phyloP scores from a whole-genome alignment of 1,284 basidiomycete genomes.

The Porphyrellus sp. region DNA sequence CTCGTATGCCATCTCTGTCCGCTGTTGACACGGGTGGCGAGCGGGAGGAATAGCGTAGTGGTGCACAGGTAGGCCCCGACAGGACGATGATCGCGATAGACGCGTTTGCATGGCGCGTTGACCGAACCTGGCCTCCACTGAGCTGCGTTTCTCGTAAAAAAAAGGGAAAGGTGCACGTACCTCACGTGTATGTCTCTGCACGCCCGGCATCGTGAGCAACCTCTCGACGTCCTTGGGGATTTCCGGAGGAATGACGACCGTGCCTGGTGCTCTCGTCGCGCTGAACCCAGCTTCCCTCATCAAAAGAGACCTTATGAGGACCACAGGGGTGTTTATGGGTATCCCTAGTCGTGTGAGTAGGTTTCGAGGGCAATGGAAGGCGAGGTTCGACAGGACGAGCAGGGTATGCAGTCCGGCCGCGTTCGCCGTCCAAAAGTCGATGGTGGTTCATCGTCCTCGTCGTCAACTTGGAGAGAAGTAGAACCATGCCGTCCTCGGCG shows the following conservation, averaged over 20 bases:
- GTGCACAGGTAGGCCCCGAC: conserved; percentile 57
- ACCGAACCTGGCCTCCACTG: conserved; percentile 51
- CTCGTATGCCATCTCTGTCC: conserved; percentile 49
- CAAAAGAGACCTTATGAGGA: too few species aligned
- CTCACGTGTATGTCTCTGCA: conserved; percentile 58
- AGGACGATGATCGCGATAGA: conserved; percentile 52
- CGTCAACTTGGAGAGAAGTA: conserved; percentile 17
- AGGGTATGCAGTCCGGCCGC: conserved; percentile 56
- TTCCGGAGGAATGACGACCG: conserved; percentile 22
- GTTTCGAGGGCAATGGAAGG: conserved; percentile 49
- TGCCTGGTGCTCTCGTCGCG: not conserved
- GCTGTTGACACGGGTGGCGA: conserved; percentile 39
- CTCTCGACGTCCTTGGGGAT: conserved; percentile 48
- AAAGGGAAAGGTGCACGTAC: conserved; percentile 35
- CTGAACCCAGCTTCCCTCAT: conserved; percentile 22
- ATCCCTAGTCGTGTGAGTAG: conserved; percentile 55
- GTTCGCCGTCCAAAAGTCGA: conserved; percentile 7
- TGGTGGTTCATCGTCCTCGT: not conserved
- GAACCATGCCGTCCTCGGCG: conserved; percentile 20
- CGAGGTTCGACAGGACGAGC: conserved; percentile 48
- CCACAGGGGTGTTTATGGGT: too few species aligned
- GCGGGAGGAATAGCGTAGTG: conserved; percentile 51
- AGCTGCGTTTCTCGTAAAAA: too few species aligned
- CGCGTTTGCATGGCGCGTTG: conserved; percentile 61
- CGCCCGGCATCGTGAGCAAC: conserved; percentile 54